Conservation (phyloP, 164 flowering plant species). For the Sextonia rubra region DNA sequence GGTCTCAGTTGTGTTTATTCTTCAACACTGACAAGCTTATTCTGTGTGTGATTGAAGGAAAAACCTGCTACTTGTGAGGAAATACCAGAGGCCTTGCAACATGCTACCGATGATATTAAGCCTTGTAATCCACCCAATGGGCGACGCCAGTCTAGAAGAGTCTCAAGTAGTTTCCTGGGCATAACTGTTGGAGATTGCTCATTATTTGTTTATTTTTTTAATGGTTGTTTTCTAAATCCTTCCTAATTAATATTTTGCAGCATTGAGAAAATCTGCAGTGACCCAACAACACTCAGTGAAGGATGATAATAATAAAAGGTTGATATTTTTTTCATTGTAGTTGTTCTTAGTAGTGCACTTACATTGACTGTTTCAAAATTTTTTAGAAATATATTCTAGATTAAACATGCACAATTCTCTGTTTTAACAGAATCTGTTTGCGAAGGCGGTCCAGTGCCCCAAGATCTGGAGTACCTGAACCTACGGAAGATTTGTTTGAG, state of each 20-base stretch:
- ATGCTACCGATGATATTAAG: conserved; percentile 13
- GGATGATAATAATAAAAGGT: conserved; percentile 50
- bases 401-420: neutral
- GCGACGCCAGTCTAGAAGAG: conserved; percentile 49
- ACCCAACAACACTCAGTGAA: conserved; percentile 25
- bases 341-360: neutral
- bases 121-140: conserved; percentile 15
- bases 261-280: conserved; percentile 26
- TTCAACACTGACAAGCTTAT: conserved; percentile 5
- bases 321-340: neutral
- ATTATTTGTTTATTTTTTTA: neutral
- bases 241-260: conserved; percentile 31
- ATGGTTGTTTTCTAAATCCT: neutral
- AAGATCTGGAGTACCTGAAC: conserved; percentile 27
- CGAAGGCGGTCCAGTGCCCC: conserved; percentile 62
- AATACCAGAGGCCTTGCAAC: conserved; percentile 15
- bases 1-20: neutral
- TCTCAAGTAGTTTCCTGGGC: conserved; percentile 35
- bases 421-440: conserved; percentile 33
- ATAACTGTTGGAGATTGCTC: neutral
- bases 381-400: too few species aligned
- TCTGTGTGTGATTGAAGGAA: conserved; percentile 18
- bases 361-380: too few species aligned
- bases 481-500: conserved; percentile 50
- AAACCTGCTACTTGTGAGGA: conserved; percentile 14